Percentiles rank a stretch among this genome's conserved stretches.
Evolutionary conservation across 306 rosid genomes (phyloP).

Genomic region (Fragaria ananassa): DNA sequence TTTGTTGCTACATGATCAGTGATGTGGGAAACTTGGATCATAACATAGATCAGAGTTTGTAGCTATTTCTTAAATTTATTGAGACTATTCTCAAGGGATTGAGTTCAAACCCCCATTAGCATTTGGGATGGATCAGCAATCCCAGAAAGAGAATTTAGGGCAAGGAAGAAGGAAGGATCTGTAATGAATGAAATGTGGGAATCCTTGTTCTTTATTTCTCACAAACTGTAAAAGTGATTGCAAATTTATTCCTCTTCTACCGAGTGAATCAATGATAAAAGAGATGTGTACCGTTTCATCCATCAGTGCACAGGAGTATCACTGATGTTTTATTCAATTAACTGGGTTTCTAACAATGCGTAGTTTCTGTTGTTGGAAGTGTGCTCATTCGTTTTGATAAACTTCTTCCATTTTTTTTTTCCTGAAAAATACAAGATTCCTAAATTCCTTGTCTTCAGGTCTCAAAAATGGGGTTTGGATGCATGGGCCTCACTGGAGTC

Average conservation of each 20-base stretch:
- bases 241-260: not conserved
- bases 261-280: not conserved
- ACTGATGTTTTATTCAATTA: not conserved
- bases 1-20: not conserved
- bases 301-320: not conserved
- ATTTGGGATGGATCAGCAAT: not conserved
- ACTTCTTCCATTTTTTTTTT: not conserved
- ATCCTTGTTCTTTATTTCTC: not conserved
- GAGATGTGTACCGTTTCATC: not conserved
- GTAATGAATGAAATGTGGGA: not conserved
- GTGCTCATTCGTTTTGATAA: not conserved
- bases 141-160: not conserved
- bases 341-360: not conserved
- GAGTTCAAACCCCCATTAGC: not conserved
- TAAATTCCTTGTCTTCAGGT: conserved; percentile 25
- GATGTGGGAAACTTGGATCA: not conserved
- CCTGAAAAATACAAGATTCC: not conserved
- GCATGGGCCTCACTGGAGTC: conserved; percentile 32
- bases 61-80: not conserved
- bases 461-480: conserved; percentile 46
- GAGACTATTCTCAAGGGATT: not conserved
- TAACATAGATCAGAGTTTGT: not conserved
- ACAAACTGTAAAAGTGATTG: not conserved
- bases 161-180: not conserved
- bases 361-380: not conserved